phyloP scores from a whole-genome alignment of 2,329 filamentous ascomycete species.

The Metarhizium robertsii region DNA sequence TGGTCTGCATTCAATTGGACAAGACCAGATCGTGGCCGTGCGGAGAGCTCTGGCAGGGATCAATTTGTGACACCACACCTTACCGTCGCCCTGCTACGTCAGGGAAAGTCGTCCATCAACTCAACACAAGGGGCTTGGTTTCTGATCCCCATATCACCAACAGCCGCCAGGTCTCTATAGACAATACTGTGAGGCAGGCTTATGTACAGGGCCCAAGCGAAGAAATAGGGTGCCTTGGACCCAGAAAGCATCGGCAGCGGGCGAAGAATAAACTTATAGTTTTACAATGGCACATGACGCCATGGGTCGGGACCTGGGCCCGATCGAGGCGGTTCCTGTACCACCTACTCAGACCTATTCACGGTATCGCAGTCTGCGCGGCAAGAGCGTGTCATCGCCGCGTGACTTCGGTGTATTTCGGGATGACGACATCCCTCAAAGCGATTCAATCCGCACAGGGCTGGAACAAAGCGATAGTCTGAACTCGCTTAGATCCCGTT shows the following conservation, averaged over 20 bases:
- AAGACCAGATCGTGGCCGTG: not conserved
- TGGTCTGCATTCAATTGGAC: not conserved
- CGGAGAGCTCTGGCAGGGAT: not conserved
- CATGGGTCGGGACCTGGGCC: constrained; percentile 1
- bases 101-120: not conserved
- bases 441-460: not conserved
- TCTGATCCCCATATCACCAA: not conserved
- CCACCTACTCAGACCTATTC: constrained; percentile 16
- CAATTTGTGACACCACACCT: not conserved
- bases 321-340: constrained; percentile 9
- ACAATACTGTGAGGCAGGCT: not conserved
- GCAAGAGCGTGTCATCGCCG: constrained; percentile 24
- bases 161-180: not conserved
- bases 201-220: not conserved
- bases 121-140: not conserved
- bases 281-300: constrained; percentile 4
- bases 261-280: not conserved
- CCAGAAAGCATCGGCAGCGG: not conserved
- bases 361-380: constrained; percentile 22
- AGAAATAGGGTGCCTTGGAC: not conserved
- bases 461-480: not conserved
- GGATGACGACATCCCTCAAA: constrained; percentile 7
- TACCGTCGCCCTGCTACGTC: not conserved
- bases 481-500: constrained; percentile 6
- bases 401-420: constrained; percentile 21